Evolutionary conservation across 345 rosid genomes (phyloP).

Genomic region (Camelina hispida): DNA sequence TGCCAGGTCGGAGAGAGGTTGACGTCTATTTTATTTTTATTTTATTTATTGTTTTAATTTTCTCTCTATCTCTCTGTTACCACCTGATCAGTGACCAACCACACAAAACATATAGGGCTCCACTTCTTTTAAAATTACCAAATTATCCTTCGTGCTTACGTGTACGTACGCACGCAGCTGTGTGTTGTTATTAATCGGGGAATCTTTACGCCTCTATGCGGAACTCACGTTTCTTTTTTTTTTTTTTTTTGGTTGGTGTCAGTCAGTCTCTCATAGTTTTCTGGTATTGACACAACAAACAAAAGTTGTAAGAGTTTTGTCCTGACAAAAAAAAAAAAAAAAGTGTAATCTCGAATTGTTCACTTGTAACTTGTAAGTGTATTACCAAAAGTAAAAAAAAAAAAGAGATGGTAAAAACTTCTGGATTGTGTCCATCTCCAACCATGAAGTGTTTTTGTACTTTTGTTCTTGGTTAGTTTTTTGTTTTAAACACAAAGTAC

Average conservation of each 20-base stretch:
- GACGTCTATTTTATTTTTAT: constrained; percentile 9
- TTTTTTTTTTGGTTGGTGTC: background rate
- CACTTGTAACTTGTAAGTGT: too few relatives aligned
- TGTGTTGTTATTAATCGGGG: constrained; percentile 18
- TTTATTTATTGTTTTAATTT: too few relatives aligned
- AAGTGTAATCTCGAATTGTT: too few relatives aligned
- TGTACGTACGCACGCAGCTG: constrained; percentile 31
- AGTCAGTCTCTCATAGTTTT: constrained; percentile 15
- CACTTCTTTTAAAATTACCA: constrained; percentile 9
- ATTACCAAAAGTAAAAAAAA: too few relatives aligned
- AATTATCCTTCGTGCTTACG: constrained; percentile 30
- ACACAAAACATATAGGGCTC: constrained; percentile 39
- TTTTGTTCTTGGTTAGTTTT: too few relatives aligned
- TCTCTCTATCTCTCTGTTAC: constrained; percentile 11
- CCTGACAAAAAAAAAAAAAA: too few relatives aligned
- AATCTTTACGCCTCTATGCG: constrained; percentile 44
- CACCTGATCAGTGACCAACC: constrained; percentile 45
- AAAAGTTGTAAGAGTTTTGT: too few relatives aligned
- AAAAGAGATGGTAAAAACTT: background rate
- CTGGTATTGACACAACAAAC: background rate
- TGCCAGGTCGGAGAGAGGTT: constrained; percentile 51
- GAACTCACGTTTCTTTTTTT: constrained; percentile 39
- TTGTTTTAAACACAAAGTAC: too few relatives aligned
- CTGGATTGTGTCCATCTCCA: background rate
- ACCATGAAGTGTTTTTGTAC: too few relatives aligned